Base-by-base conservation (phyloP, 106 monocot genomes). In the Acorus gramineus region DNA sequence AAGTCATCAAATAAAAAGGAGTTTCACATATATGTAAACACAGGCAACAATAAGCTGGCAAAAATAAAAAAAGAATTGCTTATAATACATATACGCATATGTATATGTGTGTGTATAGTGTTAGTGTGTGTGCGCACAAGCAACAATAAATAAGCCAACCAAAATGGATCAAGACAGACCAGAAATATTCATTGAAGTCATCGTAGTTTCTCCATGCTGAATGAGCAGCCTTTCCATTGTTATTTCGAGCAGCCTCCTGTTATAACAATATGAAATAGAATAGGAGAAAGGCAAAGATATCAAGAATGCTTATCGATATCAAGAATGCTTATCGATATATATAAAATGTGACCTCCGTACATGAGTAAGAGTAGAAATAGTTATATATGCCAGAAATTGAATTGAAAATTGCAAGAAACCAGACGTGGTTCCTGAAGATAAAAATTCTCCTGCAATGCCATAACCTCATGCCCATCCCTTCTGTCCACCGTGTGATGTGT, bases 181-280 rank as follows among this genome's bases (percentile, higher is more conserved):
- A 98, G 73, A 98, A 98, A 85, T 81, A 98, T 83, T 98, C 98
- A 72, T 98, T 98, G 61, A 98, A 98, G 73, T 98, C 98, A 80
- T 98, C 98, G 81, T 98, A 98, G 63, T 98, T 98, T 59, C 98
- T 68, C 98, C 98, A 98, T 52, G 82, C 80, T 59, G 98, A 88
- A 56, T 98, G 98, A 55, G 98, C 78, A 69, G 90, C 76, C 77
- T 76, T 91, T 46, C 91, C 98, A 81, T 82, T 80, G 69, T 95
- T 78, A 66, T 87, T 87, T 12, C 73, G 77, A 14, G 61, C 53
- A 73, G 83, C 83, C 77, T 94, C 93, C 93, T 94, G 78, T 28
- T 28, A 56, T 69, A 14, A 70, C 44, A 48, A 56, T 4, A 60
- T 44, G 0, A 50, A 2, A 3, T 46, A 46, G 5, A 61, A 28